Percentiles rank a stretch among this genome's conserved stretches.
phyloP scores from a whole-genome alignment of 306 rosid species.

The Arachis hypogaea region DNA sequence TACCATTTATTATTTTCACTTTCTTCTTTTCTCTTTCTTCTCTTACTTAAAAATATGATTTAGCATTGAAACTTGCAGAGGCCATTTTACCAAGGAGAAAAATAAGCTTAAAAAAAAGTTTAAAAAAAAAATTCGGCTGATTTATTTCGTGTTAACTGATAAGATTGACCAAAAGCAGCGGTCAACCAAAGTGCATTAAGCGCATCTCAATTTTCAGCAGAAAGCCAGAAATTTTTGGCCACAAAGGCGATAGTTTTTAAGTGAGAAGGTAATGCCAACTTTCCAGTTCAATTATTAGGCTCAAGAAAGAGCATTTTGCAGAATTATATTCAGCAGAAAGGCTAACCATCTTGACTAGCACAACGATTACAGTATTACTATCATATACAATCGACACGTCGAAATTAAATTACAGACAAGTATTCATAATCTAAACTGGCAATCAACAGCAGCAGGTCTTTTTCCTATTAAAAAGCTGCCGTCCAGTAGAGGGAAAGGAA shows the following conservation, averaged over 20 bases:
- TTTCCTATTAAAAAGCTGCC: neutral
- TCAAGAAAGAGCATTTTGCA: conserved; percentile 4
- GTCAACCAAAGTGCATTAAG: neutral
- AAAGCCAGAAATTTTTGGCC: neutral
- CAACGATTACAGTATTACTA: conserved; percentile 13
- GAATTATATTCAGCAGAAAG: conserved; percentile 13
- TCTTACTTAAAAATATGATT: no score
- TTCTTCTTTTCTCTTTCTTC: no score
- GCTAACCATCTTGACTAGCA: conserved; percentile 3
- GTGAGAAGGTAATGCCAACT: neutral
- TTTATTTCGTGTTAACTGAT: neutral
- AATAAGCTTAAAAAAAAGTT: no score
- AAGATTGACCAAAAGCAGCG: neutral
- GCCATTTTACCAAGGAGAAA: no score
- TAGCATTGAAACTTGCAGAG: no score
- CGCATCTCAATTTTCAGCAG: neutral
- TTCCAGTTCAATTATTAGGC: conserved; percentile 3
- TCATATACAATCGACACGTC: conserved; percentile 34
- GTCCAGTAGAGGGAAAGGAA: neutral
- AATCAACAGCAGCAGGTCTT: conserved; percentile 1
- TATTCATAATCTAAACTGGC: conserved; percentile 22
- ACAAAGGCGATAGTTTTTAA: neutral
- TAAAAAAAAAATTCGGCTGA: no score
- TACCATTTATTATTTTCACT: no score
- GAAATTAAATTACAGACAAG: conserved; percentile 36